Evolutionary conservation across 1,139 yeast species (phyloP), one percentile per base, ranked within the genome.

Genomic region (Lodderomyces pseudojiufengensis): DNA sequence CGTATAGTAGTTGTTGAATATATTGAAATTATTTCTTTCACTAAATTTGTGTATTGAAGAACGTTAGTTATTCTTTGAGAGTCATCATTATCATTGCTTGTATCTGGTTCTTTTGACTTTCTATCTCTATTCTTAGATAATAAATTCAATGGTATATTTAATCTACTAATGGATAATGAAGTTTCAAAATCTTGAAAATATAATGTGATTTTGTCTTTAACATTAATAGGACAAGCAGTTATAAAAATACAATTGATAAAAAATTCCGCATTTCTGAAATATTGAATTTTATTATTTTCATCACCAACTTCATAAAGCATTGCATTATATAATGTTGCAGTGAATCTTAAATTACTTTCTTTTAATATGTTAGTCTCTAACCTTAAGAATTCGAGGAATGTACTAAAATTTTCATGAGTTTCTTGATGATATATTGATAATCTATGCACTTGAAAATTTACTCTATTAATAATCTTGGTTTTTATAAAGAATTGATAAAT

Each of bases 261-360:
- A 14, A 65, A 39, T 39, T 64, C 71, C 12, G 62, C 40, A 40
- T 58, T 65, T 39, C 69, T 49, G 44, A 63, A 59, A 46, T 57
- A 23, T 47, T 44, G 29, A 11, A 36, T 32, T 25, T 36, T 36
- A 12, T 48, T 42, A 13, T 48, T 46, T 15, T 43, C 38, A 18
- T 49, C 48, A 3, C 46, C 39, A 2, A 38, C 33, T 9, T 54
- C 56, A 31, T 53, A 56, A 8, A 65, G 40, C 34, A 47, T 52
- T 5, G 71, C 70, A 40, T 64, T 60, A 31, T 61, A 48, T 12
- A 61, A 24, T 6, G 61, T 50, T n/a, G 59, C 26, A 1, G 54
- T 44, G 25, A 65, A 38, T 10, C 50, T 45, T 26, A 54, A 46
- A 15, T 46, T 45, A 3, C 59, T 61, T 24, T 54, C 49, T 12